Evolutionary conservation across 768 basidiomycete species (phyloP).

Genomic region (Rhodotorula diobovata): DNA sequence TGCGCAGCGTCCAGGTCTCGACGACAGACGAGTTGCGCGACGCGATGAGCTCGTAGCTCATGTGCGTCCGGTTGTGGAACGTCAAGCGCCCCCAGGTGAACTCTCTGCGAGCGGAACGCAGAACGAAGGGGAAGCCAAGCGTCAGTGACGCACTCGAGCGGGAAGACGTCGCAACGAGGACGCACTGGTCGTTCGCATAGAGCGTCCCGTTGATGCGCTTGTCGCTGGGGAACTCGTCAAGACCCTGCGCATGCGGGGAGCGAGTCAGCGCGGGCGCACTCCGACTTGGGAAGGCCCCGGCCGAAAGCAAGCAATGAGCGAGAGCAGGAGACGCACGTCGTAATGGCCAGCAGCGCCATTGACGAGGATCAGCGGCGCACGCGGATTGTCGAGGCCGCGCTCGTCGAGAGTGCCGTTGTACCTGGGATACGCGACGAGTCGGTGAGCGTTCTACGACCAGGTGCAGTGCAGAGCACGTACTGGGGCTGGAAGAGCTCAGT

Average conservation of each 20-base stretch:
- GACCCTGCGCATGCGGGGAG: background rate
- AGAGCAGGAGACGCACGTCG: slow-evolving; percentile 4
- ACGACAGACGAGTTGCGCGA: slow-evolving; percentile 23
- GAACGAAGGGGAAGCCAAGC: background rate
- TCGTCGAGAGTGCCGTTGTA: slow-evolving; percentile 33
- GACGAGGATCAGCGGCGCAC: slow-evolving; percentile 4
- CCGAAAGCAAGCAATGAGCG: no score
- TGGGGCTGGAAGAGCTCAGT: slow-evolving; percentile 26
- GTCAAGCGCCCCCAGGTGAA: slow-evolving; percentile 23
- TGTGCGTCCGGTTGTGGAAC: slow-evolving; percentile 26
- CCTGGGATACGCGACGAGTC: no score
- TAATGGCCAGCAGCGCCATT: slow-evolving; percentile 18
- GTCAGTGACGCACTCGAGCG: background rate
- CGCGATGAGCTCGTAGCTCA: slow-evolving; percentile 21
- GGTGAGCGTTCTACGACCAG: no score
- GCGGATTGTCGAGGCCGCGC: slow-evolving; percentile 26
- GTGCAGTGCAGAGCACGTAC: no score
- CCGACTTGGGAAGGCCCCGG: background rate
- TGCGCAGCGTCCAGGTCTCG: slow-evolving; percentile 28
- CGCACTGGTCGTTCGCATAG: slow-evolving; percentile 11
- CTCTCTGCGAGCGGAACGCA: background rate
- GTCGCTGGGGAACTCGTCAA: slow-evolving; percentile 19
- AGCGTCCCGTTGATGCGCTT: background rate
- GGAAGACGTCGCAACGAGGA: background rate
- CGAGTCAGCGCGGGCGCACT: background rate